phyloP scores from a whole-genome alignment of 352 stramenopile species.

The Globisporangium barbulae region DNA sequence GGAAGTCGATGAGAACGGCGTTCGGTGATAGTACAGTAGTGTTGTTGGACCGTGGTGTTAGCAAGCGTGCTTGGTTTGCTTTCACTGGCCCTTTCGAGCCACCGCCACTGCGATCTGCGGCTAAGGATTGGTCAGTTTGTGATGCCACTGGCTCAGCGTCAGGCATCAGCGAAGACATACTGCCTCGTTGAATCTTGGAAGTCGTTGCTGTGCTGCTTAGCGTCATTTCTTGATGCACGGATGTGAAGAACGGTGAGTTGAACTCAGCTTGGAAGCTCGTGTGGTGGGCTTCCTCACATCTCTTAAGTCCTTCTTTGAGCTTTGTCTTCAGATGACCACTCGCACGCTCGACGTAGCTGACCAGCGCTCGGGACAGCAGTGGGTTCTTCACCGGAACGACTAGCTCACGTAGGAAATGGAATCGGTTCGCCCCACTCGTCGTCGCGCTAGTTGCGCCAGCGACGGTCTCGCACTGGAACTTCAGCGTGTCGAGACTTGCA shows the following conservation, averaged over 20 bases:
- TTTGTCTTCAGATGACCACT: slow-evolving; percentile 69
- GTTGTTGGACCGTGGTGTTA: slow-evolving; percentile 37
- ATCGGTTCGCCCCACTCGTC: slow-evolving; percentile 16
- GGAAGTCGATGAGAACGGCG: slow-evolving; percentile 64
- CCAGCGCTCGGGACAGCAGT: slow-evolving; percentile 68
- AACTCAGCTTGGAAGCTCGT: slow-evolving; percentile 66
- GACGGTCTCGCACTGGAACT: slow-evolving; percentile 72
- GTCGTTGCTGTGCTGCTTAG: slow-evolving; percentile 21
- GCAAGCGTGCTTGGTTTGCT: slow-evolving; percentile 47
- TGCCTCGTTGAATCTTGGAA: slow-evolving; percentile 4
- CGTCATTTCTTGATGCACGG: slow-evolving; percentile 51
- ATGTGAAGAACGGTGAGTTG: slow-evolving; percentile 87
- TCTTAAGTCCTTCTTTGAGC: slow-evolving; percentile 73
- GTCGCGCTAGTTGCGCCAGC: slow-evolving; percentile 8
- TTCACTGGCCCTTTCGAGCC: slow-evolving; percentile 26
- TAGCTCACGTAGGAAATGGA: slow-evolving; percentile 74
- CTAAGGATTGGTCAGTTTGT: slow-evolving; percentile 11
- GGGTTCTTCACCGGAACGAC: slow-evolving; percentile 79
- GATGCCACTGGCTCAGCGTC: neutral
- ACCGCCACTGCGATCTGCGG: neutral
- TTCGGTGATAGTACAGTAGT: slow-evolving; percentile 30
- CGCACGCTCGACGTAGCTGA: slow-evolving; percentile 58
- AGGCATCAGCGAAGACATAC: slow-evolving; percentile 4
- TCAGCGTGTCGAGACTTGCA: slow-evolving; percentile 61
- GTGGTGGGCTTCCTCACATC: slow-evolving; percentile 73